Evolutionary conservation across 1,284 basidiomycete species (phyloP).

Genomic region (Ganoderma lingzhi): DNA sequence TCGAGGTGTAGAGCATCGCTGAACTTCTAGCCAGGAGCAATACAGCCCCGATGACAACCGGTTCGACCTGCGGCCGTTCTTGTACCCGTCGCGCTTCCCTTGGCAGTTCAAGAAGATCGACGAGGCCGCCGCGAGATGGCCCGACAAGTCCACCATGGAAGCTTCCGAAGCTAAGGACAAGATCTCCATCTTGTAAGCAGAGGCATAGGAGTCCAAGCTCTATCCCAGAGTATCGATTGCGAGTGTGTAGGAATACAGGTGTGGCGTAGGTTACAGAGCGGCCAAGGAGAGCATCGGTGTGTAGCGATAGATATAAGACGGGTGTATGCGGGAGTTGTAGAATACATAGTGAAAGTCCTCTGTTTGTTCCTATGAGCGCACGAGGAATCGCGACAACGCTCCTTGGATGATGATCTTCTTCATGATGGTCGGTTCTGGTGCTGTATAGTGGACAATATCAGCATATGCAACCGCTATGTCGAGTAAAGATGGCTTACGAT

Average conservation of each 20-base stretch:
- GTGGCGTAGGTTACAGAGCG: slow-evolving; percentile 31
- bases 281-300: slow-evolving; percentile 16
- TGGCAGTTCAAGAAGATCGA: slow-evolving; percentile 98
- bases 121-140: slow-evolving; percentile 75
- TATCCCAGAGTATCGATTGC: slow-evolving; percentile 7
- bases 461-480: not conserved
- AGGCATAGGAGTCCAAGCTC: not conserved
- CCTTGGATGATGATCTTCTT: slow-evolving; percentile 83
- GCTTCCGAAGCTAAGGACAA: slow-evolving; percentile 32
- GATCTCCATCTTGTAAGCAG: slow-evolving; percentile 20
- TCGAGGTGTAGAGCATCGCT: not conserved
- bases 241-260: slow-evolving; percentile 26
- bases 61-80: slow-evolving; percentile 95
- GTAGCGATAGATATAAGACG: slow-evolving; percentile 20
- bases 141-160: slow-evolving; percentile 65
- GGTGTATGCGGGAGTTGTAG: not conserved
- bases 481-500: slow-evolving; percentile 70
- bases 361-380: slow-evolving; percentile 25
- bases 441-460: slow-evolving; percentile 45
- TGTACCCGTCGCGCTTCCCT: slow-evolving; percentile 93
- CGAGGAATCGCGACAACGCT: slow-evolving; percentile 63
- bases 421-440: slow-evolving; percentile 84
- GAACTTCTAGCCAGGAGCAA: slow-evolving; percentile 67
- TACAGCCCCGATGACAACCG: slow-evolving; percentile 98
- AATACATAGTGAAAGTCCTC: slow-evolving; percentile 9